Evolutionary conservation across 1,284 basidiomycete genomes (phyloP).

Genomic region (Rhodotorula sp.): DNA sequence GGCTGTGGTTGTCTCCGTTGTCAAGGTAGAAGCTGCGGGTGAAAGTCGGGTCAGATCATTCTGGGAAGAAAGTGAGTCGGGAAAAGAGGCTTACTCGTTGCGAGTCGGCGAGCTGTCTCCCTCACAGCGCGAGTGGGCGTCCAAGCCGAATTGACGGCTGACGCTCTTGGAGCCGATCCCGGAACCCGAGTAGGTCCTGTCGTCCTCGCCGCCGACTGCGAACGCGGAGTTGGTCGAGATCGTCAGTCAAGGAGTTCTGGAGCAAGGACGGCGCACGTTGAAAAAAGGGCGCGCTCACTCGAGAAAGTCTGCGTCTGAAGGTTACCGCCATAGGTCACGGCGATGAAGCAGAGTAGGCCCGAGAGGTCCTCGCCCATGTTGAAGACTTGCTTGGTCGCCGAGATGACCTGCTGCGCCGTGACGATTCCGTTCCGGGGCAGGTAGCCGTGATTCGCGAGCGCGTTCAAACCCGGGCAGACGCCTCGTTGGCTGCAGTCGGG

Average conservation of each 20-base stretch:
- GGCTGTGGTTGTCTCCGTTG: conserved; percentile 9
- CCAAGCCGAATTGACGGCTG: conserved; percentile 7
- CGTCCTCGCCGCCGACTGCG: conserved; percentile 11
- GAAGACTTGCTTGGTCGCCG: conserved; percentile 26
- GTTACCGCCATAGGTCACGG: conserved; percentile 9
- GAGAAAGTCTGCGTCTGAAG: conserved; percentile 4
- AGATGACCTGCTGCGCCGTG: conserved; percentile 41
- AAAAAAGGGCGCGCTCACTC: neutral
- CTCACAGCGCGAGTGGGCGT: conserved; percentile 11
- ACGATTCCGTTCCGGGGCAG: conserved; percentile 45
- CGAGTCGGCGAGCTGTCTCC: conserved; percentile 4
- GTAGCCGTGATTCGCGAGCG: conserved; percentile 39
- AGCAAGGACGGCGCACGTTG: no score
- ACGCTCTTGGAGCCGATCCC: conserved; percentile 1
- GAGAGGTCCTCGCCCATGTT: conserved; percentile 13
- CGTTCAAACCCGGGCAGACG: conserved; percentile 49
- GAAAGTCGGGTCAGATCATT: neutral
- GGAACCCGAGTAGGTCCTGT: neutral
- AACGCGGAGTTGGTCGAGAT: neutral
- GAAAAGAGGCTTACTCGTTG: neutral
- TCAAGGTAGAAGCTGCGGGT: conserved; percentile 4
- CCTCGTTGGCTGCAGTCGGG: conserved; percentile 38
- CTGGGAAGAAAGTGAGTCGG: neutral
- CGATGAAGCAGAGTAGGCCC: neutral
- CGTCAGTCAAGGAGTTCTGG: no score